A percentile compares a stretch with the other conserved stretches of the same genome.
These are phyloP conservation scores for Trametes elegans DNA, from an alignment of 768 basidiomycete genomes.

Conservation along the genomic window DNA sequence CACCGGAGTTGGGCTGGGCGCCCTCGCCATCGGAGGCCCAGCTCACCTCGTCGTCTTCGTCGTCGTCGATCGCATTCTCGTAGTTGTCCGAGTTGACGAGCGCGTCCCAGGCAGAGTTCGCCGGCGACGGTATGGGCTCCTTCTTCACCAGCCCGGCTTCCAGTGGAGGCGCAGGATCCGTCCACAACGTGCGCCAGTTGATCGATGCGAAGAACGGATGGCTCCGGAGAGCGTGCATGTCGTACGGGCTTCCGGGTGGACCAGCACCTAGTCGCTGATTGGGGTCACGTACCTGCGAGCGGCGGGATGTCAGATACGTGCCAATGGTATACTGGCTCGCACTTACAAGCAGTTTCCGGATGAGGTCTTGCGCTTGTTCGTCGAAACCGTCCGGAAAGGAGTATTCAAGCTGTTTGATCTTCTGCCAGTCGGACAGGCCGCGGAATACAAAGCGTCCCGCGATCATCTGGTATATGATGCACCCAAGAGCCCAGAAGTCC, in stretches of 20 bases:
- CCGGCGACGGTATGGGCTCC: constrained; percentile 27
- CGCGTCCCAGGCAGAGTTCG: constrained; percentile 44
- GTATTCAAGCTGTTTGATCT: constrained; percentile 87
- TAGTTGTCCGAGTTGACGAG: constrained; percentile 55
- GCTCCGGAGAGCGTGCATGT: constrained; percentile 47
- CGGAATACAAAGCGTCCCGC: constrained; percentile 90
- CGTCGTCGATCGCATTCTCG: constrained; percentile 20
- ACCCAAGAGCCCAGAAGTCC: constrained; percentile 95
- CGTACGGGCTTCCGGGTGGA: constrained; percentile 35
- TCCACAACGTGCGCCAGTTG: constrained; percentile 68
- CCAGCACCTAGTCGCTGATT: constrained; percentile 58
- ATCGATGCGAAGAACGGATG: constrained; percentile 63
- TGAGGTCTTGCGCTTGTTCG: constrained; percentile 73
- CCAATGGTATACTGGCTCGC: background rate
- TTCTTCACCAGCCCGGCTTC: constrained; percentile 58
- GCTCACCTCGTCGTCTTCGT: constrained; percentile 35
- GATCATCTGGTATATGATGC: constrained; percentile 91
- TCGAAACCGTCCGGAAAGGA: constrained; percentile 86
- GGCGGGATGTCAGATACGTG: constrained; percentile 25
- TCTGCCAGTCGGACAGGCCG: constrained; percentile 89
- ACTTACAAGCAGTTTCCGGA: constrained; percentile 73
- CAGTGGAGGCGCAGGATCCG: constrained; percentile 52
- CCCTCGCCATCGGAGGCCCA: constrained; percentile 53
- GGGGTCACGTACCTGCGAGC: constrained; percentile 53
- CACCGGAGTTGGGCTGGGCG: constrained; percentile 5